Percentiles rank a stretch among this genome's conserved stretches.
Conservation (phyloP, 257 asterid species). For the Echium plantagineum region DNA sequence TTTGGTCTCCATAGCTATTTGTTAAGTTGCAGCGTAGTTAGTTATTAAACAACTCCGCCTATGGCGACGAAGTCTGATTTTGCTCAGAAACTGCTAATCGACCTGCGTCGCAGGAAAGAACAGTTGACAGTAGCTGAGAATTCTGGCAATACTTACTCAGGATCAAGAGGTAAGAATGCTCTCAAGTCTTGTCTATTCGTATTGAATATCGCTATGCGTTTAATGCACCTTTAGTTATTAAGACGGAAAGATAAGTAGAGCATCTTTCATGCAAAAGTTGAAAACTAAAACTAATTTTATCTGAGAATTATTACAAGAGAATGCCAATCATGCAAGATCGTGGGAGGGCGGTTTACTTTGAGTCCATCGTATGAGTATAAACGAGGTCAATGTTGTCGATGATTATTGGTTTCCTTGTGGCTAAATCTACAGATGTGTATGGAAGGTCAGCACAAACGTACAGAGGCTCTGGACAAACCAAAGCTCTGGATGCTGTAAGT, state of each 20-base stretch:
- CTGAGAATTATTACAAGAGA: neutral
- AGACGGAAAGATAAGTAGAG: neutral
- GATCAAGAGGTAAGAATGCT: conserved; percentile 37
- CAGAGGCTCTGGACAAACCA: conserved; percentile 38
- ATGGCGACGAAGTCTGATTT: conserved; percentile 66
- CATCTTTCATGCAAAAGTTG: neutral
- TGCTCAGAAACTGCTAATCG: conserved; percentile 79
- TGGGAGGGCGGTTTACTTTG: neutral
- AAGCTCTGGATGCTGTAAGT: conserved; percentile 55
- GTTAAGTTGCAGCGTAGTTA: neutral
- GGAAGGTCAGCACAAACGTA: conserved; percentile 40
- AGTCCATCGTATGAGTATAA: neutral
- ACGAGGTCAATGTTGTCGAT: neutral
- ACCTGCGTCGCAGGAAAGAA: conserved; percentile 69
- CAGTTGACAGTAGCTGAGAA: conserved; percentile 41
- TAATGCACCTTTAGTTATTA: neutral
- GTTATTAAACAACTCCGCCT: too few relatives aligned
- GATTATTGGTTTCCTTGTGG: conserved; percentile 1
- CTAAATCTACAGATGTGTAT: conserved; percentile 29
- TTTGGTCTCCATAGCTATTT: too few relatives aligned
- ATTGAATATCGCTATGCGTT: neutral
- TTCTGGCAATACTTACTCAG: conserved; percentile 32
- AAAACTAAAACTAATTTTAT: too few relatives aligned
- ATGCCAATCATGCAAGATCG: neutral
- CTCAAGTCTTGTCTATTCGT: neutral